These are phyloP conservation scores for Lumnitzera littorea DNA, from an alignment of 345 rosid genomes.

Conservation along the genomic window DNA sequence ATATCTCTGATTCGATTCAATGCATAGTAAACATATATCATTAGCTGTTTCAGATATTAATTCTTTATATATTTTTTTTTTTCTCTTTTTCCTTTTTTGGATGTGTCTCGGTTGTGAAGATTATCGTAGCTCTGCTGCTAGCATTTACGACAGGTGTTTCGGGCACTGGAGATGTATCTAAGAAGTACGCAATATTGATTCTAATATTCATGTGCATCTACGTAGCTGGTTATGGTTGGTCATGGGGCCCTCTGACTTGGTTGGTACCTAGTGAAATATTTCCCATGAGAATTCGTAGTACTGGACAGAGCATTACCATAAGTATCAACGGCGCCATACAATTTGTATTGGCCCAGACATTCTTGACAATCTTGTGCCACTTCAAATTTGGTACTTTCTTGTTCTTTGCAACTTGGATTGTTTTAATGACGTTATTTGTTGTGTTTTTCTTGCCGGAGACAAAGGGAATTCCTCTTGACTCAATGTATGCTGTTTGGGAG, in stretches of 20 bases:
- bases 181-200: slow-evolving; percentile 70
- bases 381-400: slow-evolving; percentile 66
- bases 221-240: slow-evolving; percentile 82
- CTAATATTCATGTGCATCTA: slow-evolving; percentile 70
- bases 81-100: no score
- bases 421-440: slow-evolving; percentile 36
- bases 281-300: slow-evolving; percentile 75
- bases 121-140: slow-evolving; percentile 71
- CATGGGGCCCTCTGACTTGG: slow-evolving; percentile 97
- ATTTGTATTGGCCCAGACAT: slow-evolving; percentile 57
- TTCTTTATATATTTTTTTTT: no score
- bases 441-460: no score
- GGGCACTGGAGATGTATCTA: slow-evolving; percentile 52
- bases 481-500: no score
- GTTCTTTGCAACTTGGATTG: slow-evolving; percentile 50
- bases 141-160: slow-evolving; percentile 72
- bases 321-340: no score
- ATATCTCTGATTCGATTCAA: no score
- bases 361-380: slow-evolving; percentile 72
- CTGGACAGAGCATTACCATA: slow-evolving; percentile 64
- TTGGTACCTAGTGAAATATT: slow-evolving; percentile 83
- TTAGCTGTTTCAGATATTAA: no score
- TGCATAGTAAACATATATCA: no score
- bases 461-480: no score
- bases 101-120: no score